Evolutionary conservation across 345 rosid species (phyloP).

Genomic region (Hypericum perforatum): DNA sequence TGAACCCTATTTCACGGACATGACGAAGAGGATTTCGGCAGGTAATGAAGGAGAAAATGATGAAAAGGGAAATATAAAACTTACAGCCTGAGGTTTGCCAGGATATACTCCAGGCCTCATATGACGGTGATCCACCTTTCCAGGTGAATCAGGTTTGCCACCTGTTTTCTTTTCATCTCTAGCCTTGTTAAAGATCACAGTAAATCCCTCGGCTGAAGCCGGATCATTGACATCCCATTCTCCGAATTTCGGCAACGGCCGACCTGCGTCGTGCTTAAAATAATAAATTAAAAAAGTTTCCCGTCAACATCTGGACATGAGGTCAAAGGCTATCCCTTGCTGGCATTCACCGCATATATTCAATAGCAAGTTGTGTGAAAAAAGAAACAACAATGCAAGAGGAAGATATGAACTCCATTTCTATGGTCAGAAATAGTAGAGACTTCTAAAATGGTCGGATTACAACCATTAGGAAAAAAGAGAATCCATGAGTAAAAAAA

Average conservation of each 20-base stretch:
- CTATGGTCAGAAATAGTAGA: too few relatives aligned
- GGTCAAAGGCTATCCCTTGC: background rate
- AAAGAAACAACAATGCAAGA: background rate
- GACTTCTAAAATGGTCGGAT: too few relatives aligned
- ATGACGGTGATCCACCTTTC: slow-evolving; percentile 43
- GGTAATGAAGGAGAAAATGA: background rate
- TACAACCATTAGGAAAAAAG: too few relatives aligned
- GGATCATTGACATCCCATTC: slow-evolving; percentile 98
- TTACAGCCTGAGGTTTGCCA: slow-evolving; percentile 69
- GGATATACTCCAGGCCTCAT: slow-evolving; percentile 46
- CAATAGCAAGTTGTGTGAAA: background rate
- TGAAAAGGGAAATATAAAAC: slow-evolving; percentile 17
- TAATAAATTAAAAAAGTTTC: slow-evolving; percentile 5
- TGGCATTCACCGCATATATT: background rate
- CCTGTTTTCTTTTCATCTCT: slow-evolving; percentile 93
- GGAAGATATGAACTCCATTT: too few relatives aligned
- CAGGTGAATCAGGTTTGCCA: slow-evolving; percentile 60
- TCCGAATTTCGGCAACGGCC: slow-evolving; percentile 87
- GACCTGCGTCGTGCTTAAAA: slow-evolving; percentile 56
- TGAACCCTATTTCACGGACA: too few relatives aligned
- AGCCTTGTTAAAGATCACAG: slow-evolving; percentile 87
- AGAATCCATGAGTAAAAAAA: too few relatives aligned
- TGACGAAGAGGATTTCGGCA: background rate
- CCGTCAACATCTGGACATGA: slow-evolving; percentile 4
- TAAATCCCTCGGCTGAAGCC: slow-evolving; percentile 88